These are phyloP conservation scores for Cutaneotrichosporon spelunceum DNA, from an alignment of 1,284 basidiomycete genomes.

Conservation along the genomic window DNA sequence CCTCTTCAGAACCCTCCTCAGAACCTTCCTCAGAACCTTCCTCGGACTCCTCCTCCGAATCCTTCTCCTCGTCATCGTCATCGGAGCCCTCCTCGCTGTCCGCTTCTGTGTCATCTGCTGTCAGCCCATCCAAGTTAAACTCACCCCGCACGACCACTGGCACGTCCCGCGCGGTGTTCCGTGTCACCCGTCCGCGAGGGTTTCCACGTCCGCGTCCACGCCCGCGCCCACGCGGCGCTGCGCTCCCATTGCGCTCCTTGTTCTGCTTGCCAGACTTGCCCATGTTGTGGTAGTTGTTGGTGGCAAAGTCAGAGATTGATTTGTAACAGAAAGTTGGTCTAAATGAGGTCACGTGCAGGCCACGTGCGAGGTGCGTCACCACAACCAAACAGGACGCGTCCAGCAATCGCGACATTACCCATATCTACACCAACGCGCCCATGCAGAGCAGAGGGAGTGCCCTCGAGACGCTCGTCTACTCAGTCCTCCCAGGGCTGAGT, in stretches of 20 bases:
- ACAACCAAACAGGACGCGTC: slow-evolving; percentile 5
- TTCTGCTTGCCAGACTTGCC: slow-evolving; percentile 25
- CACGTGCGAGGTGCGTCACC: slow-evolving; percentile 4
- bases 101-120: slow-evolving; percentile 10
- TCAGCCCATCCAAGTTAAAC: not conserved
- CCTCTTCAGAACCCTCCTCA: slow-evolving; percentile 18
- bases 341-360: not conserved
- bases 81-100: slow-evolving; percentile 1
- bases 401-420: not conserved
- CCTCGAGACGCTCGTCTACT: slow-evolving; percentile 41
- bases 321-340: not conserved
- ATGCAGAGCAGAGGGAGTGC: slow-evolving; percentile 18
- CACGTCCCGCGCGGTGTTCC: slow-evolving; percentile 10
- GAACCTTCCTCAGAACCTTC: slow-evolving; percentile 38
- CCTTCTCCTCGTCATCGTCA: not conserved
- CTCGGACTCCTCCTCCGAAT: slow-evolving; percentile 5
- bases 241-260: slow-evolving; percentile 10
- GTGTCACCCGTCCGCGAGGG: slow-evolving; percentile 6
- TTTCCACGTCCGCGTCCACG: slow-evolving; percentile 18
- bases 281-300: slow-evolving; percentile 13
- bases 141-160: slow-evolving; percentile 14
- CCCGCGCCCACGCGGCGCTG: slow-evolving; percentile 10
- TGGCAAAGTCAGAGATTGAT: not conserved
- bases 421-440: not conserved
- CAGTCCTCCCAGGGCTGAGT: slow-evolving; percentile 36